Evolutionary conservation across 2,329 filamentous ascomycete species (phyloP).

Genomic region (Penicillium vulpinum): DNA sequence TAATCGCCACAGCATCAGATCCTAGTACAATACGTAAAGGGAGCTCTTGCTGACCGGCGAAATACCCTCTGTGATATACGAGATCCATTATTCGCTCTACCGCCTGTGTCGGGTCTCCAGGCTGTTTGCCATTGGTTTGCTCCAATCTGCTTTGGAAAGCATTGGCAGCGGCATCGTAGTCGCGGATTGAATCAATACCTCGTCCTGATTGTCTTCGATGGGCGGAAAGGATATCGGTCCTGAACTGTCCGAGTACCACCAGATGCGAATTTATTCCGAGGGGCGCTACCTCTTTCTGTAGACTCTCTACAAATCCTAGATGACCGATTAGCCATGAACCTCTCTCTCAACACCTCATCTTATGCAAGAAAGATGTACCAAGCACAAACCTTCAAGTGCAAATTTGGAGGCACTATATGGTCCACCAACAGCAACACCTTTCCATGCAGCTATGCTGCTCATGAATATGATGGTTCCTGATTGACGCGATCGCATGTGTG

Average conservation of each 20-base stretch:
- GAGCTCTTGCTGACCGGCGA: not conserved
- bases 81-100: not conserved
- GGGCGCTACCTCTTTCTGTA: not conserved
- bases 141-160: not conserved
- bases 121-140: conserved; percentile 35
- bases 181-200: not conserved
- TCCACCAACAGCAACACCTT: not conserved
- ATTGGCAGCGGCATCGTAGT: not conserved
- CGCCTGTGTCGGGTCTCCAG: conserved; percentile 42
- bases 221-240: not conserved
- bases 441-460: conserved; percentile 3
- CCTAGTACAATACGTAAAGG: not conserved
- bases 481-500: not conserved
- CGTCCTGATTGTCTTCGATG: not conserved
- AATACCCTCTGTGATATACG: not conserved
- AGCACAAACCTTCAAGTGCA: conserved; percentile 8
- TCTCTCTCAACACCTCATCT: not conserved
- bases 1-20: not conserved
- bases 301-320: not conserved
- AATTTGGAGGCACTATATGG: conserved; percentile 3
- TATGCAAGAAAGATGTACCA: not conserved
- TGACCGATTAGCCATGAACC: not conserved
- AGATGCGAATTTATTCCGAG: not conserved
- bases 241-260: not conserved
- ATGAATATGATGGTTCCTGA: not conserved